phyloP scores from a whole-genome alignment of 768 basidiomycete genomes.

The Lentinula raphanica region DNA sequence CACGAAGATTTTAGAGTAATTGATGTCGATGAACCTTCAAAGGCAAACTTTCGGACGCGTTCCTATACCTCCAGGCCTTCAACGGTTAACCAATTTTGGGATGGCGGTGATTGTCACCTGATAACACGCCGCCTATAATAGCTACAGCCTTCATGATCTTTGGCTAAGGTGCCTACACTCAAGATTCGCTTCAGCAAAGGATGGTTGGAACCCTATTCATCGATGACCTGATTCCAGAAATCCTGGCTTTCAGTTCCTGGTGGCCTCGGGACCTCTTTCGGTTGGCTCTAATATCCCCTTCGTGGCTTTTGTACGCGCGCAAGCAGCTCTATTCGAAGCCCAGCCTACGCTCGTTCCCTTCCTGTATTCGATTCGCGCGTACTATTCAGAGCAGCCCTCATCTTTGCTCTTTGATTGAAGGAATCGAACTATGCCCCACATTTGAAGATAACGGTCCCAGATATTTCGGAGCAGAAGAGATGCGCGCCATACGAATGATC shows the following conservation, averaged over 20 bases:
- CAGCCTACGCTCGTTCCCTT: slow-evolving; percentile 32
- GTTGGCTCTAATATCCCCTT: slow-evolving; percentile 45
- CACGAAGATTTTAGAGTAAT: no score
- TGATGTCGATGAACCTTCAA: no score
- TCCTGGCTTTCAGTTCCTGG: slow-evolving; percentile 46
- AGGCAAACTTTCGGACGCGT: no score
- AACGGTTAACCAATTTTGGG: no score
- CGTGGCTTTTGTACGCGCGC: slow-evolving; percentile 41
- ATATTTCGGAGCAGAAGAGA: slow-evolving; percentile 21
- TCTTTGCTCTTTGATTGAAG: slow-evolving; percentile 27
- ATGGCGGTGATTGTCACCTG: not conserved
- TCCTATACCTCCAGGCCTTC: no score
- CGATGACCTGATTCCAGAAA: slow-evolving; percentile 46
- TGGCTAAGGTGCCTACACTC: no score
- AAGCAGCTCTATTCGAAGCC: slow-evolving; percentile 42
- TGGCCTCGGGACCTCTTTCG: slow-evolving; percentile 47
- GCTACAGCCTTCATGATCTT: no score
- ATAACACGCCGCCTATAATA: not conserved
- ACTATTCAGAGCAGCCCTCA: slow-evolving; percentile 33
- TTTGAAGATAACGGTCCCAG: slow-evolving; percentile 9
- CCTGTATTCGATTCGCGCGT: slow-evolving; percentile 36
- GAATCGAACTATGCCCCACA: slow-evolving; percentile 36
- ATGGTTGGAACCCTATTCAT: not conserved
- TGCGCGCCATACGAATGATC: slow-evolving; percentile 34
- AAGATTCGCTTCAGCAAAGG: not conserved